Conservation (phyloP, 2,329 filamentous ascomycete species). For the Fusarium coicis region DNA sequence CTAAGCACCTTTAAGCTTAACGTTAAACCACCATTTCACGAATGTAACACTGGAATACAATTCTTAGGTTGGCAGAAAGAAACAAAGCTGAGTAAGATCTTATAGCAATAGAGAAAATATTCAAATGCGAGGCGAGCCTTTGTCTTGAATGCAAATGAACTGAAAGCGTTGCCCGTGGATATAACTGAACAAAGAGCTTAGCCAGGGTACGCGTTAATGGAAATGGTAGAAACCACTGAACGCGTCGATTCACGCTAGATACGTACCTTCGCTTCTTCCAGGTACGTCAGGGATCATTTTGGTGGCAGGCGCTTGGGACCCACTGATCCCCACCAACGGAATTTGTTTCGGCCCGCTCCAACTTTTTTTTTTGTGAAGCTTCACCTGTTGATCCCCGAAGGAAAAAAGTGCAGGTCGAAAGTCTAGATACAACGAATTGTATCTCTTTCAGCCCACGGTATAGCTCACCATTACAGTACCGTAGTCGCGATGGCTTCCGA, state of each 20-base stretch:
- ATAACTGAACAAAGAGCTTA: conserved; percentile 16
- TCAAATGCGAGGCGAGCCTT: background rate
- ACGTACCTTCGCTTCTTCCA: conserved; percentile 31
- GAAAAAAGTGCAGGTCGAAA: conserved; percentile 38
- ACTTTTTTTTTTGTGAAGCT: conserved; percentile 52
- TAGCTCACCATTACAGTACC: background rate
- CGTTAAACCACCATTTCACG: conserved; percentile 35
- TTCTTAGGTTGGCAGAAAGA: background rate
- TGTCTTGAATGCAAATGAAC: conserved; percentile 16
- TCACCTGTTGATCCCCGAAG: conserved; percentile 27
- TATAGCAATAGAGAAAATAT: background rate
- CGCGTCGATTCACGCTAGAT: conserved; percentile 37
- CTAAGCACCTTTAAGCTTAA: conserved; percentile 17
- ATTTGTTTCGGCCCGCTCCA: conserved; percentile 48
- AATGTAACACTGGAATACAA: background rate
- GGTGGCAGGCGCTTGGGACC: conserved; percentile 13
- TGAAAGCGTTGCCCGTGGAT: conserved; percentile 26
- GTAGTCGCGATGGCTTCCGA: conserved; percentile 63
- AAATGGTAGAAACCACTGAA: conserved; percentile 39
- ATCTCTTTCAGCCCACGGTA: conserved; percentile 25
- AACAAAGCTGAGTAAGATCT: background rate
- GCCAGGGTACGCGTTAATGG: conserved; percentile 41
- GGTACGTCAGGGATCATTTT: conserved; percentile 38
- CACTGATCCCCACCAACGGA: conserved; percentile 48
- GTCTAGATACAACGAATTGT: conserved; percentile 35